A percentile compares a stretch with the other conserved stretches of the same genome.
Evolutionary conservation across 2,329 filamentous ascomycete genomes (phyloP).

Genomic region (Amauroascus verrucosus): DNA sequence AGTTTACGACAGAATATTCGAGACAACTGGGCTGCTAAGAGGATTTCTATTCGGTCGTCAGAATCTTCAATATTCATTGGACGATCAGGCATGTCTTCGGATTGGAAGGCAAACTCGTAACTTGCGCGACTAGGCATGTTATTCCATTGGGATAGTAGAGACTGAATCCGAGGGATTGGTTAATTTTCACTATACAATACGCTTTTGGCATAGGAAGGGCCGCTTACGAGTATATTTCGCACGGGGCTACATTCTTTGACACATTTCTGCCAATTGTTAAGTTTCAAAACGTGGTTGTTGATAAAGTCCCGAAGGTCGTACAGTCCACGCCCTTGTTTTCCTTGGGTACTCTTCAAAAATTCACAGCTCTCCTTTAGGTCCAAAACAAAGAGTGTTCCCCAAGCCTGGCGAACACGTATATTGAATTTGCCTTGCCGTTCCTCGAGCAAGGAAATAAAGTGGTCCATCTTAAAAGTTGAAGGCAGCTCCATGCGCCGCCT

Average conservation of each 20-base stretch:
- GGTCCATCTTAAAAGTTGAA: slow-evolving; percentile 30
- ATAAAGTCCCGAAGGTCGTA: slow-evolving; percentile 38
- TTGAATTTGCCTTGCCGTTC: slow-evolving; percentile 35
- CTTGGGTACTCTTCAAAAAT: slow-evolving; percentile 31
- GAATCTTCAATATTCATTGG: slow-evolving; percentile 32
- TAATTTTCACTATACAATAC: background rate
- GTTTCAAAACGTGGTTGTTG: slow-evolving; percentile 36
- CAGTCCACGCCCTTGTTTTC: slow-evolving; percentile 30
- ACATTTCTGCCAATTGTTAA: slow-evolving; percentile 36
- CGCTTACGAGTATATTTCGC: slow-evolving; percentile 33
- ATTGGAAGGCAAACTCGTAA: slow-evolving; percentile 32
- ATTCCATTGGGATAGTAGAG: slow-evolving; percentile 36
- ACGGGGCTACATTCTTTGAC: slow-evolving; percentile 34
- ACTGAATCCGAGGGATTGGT: slow-evolving; percentile 20
- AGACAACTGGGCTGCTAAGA: slow-evolving; percentile 37
- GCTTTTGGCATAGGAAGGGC: background rate
- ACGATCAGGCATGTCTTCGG: slow-evolving; percentile 25
- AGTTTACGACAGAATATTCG: slow-evolving; percentile 39
- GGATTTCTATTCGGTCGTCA: slow-evolving; percentile 31
- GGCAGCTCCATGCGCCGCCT: slow-evolving; percentile 35
- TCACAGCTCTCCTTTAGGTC: slow-evolving; percentile 35
- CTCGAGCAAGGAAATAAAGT: slow-evolving; percentile 30
- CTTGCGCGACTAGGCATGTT: slow-evolving; percentile 40
- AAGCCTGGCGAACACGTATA: slow-evolving; percentile 35
- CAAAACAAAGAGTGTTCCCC: slow-evolving; percentile 35